phyloP scores from a whole-genome alignment of 2,329 filamentous ascomycete genomes.

The Beauveria sp. region DNA sequence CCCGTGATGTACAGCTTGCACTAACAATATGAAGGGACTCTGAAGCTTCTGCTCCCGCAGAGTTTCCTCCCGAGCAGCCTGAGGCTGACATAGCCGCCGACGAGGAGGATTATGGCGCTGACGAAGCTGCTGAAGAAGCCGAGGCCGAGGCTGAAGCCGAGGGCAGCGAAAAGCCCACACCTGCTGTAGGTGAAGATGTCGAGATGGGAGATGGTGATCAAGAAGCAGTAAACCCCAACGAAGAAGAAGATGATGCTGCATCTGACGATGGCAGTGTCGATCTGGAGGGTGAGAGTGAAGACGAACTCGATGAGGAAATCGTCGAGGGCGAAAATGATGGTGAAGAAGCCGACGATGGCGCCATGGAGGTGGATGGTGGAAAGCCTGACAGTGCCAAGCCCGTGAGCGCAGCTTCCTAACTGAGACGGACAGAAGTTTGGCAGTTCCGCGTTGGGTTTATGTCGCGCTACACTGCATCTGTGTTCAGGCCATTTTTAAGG shows the following conservation, averaged over 20 bases:
- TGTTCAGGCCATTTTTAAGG: no score
- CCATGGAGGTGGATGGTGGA: conserved; percentile 43
- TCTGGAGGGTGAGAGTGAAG: conserved; percentile 68
- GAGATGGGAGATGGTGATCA: conserved; percentile 68
- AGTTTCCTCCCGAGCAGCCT: conserved; percentile 95
- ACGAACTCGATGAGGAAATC: conserved; percentile 58
- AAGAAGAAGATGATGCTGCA: conserved; percentile 56
- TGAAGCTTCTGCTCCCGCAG: conserved; percentile 90
- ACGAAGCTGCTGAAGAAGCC: conserved; percentile 72
- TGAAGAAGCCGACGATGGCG: conserved; percentile 32
- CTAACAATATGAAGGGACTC: conserved; percentile 62
- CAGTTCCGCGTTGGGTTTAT: no score
- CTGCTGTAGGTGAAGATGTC: conserved; percentile 52
- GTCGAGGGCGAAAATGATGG: conserved; percentile 26
- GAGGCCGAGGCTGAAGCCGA: conserved; percentile 49
- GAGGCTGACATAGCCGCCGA: conserved; percentile 82
- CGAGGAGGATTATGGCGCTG: conserved; percentile 83
- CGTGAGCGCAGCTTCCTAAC: conserved; percentile 14
- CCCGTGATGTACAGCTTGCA: background rate
- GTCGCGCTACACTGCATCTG: background rate
- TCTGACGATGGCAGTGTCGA: conserved; percentile 73
- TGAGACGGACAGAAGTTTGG: background rate
- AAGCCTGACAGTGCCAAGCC: conserved; percentile 23
- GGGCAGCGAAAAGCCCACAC: conserved; percentile 38
- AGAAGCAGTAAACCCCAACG: conserved; percentile 25